phyloP scores from a whole-genome alignment of 2,329 filamentous ascomycete species.

The Immersiporthe knoxdaviesiana region DNA sequence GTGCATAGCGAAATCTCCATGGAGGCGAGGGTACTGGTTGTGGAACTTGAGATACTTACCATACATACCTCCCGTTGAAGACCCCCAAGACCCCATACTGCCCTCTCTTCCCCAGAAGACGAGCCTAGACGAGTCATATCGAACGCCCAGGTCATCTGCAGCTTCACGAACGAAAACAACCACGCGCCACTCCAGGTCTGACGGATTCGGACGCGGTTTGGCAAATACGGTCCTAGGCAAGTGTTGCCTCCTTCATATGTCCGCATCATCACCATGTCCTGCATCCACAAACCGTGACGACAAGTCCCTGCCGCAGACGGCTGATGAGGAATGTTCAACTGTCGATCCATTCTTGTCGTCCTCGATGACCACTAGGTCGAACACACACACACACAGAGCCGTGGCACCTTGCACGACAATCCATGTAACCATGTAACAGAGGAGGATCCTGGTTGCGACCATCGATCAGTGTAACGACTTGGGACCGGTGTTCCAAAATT shows the following conservation, averaged over 20 bases:
- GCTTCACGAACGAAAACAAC: neutral
- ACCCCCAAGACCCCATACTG: too few relatives aligned
- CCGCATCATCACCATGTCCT: neutral
- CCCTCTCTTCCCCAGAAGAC: neutral
- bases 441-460: neutral
- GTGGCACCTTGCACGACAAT: neutral
- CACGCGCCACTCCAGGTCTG: neutral
- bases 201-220: neutral
- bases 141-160: neutral
- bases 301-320: neutral
- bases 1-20: neutral
- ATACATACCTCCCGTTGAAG: too few relatives aligned
- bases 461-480: too few relatives aligned
- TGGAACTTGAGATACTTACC: neutral
- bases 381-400: neutral
- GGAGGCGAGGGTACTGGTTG: neutral
- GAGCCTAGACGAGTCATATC: neutral
- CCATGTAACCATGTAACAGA: neutral
- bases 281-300: neutral
- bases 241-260: neutral
- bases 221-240: neutral
- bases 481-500: too few relatives aligned
- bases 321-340: neutral
- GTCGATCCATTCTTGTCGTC: neutral
- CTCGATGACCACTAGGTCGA: neutral